A percentile compares a stretch with the other conserved stretches of the same genome.
These are phyloP conservation scores for Russula ochroleuca DNA, from an alignment of 768 basidiomycete genomes.

Conservation along the genomic window DNA sequence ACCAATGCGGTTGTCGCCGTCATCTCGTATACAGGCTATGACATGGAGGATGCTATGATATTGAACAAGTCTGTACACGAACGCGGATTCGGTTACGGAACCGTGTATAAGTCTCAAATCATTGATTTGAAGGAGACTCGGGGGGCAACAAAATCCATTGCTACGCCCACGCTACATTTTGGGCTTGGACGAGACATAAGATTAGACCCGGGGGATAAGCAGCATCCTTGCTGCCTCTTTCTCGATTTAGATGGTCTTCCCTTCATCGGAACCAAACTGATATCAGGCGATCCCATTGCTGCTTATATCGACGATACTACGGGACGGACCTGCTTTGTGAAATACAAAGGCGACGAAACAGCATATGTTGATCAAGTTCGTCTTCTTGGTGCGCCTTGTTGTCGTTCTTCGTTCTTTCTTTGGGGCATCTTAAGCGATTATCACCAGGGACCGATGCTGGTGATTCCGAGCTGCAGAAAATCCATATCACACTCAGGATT, in stretches of 20 bases:
- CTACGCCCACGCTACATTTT: slow-evolving; percentile 78
- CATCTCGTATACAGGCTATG: slow-evolving; percentile 99
- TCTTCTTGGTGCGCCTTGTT: slow-evolving; percentile 59
- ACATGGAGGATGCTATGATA: slow-evolving; percentile 99
- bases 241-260: slow-evolving; percentile 86
- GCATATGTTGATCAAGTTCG: slow-evolving; percentile 90
- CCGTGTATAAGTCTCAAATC: slow-evolving; percentile 91
- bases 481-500: slow-evolving; percentile 90
- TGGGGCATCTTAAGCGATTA: slow-evolving; percentile 1
- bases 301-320: slow-evolving; percentile 86
- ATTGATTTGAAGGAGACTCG: slow-evolving; percentile 82
- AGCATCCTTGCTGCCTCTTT: slow-evolving; percentile 45
- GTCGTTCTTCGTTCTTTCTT: neutral
- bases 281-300: slow-evolving; percentile 74
- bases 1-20: slow-evolving; percentile 99
- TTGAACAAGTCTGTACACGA: slow-evolving; percentile 98
- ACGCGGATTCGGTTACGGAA: slow-evolving; percentile 94
- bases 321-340: slow-evolving; percentile 77
- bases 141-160: slow-evolving; percentile 55
- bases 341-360: slow-evolving; percentile 94
- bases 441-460: slow-evolving; percentile 74
- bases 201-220: slow-evolving; percentile 44
- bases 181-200: slow-evolving; percentile 77
- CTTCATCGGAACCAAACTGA: slow-evolving; percentile 61
- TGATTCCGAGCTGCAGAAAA: slow-evolving; percentile 83